Evolutionary conservation across 192 early-diverging fungal species (phyloP).

Genomic region (Backusella luteola): DNA sequence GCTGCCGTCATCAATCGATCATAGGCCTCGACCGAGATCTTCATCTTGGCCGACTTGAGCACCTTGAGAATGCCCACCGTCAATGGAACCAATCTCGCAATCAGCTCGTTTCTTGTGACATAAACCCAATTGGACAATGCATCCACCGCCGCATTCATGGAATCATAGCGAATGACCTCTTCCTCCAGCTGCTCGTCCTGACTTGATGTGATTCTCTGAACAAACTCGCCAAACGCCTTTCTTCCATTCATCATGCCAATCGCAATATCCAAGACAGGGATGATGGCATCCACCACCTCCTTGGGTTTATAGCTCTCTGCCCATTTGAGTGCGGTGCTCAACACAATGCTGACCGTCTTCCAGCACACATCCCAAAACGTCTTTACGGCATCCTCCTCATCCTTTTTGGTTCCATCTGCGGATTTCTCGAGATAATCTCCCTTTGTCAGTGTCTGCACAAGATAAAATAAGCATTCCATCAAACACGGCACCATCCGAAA

Average conservation of each 20-base stretch:
- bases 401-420: not conserved
- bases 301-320: constrained; percentile 17
- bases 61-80: constrained; percentile 10
- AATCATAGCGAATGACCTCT: not conserved
- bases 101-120: constrained; percentile 23
- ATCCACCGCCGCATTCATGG: constrained; percentile 10
- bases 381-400: constrained; percentile 10
- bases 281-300: constrained; percentile 18
- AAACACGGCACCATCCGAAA: not conserved
- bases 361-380: constrained; percentile 26
- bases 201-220: not conserved
- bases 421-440: not conserved
- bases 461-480: not conserved
- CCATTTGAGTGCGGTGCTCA: constrained; percentile 21
- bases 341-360: constrained; percentile 11
- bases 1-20: constrained; percentile 34
- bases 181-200: not conserved
- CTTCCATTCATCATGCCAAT: constrained; percentile 1
- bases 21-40: constrained; percentile 25
- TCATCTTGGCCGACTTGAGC: constrained; percentile 15
- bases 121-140: constrained; percentile 35
- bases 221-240: not conserved
- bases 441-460: not conserved
- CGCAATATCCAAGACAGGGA: constrained; percentile 25
- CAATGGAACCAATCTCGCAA: constrained; percentile 25